These are phyloP conservation scores for Maudiozyma saulgeensis DNA, from an alignment of 805 yeast genomes.

Conservation along the genomic window DNA sequence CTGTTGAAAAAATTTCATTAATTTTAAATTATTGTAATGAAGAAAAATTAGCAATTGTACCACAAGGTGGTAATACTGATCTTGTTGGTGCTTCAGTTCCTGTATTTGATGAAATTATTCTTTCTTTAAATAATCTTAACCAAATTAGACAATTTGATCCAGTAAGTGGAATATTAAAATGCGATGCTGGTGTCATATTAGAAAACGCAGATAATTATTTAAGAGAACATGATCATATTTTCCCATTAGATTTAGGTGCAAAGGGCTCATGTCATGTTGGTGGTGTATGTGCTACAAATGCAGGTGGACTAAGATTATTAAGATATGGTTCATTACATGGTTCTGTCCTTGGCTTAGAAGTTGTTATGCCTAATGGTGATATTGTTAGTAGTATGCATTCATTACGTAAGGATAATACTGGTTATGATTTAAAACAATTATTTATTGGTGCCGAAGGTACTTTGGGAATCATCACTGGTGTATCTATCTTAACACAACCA, in stretches of 20 bases:
- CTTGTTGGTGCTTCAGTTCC: constrained; percentile 92
- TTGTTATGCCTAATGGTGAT: constrained; percentile 84
- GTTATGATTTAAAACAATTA: constrained; percentile 84
- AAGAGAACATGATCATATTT: constrained; percentile 76
- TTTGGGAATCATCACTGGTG: constrained; percentile 81
- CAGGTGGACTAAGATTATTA: constrained; percentile 84
- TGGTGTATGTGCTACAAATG: constrained; percentile 91
- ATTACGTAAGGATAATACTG: constrained; percentile 89
- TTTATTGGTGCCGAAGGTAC: constrained; percentile 95
- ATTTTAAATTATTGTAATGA: constrained; percentile 77
- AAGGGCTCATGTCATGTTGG: constrained; percentile 96
- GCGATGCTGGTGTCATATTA: constrained; percentile 84
- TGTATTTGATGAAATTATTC: constrained; percentile 78
- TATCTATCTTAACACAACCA: constrained; percentile 81
- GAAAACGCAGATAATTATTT: constrained; percentile 75
- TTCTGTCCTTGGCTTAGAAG: constrained; percentile 81
- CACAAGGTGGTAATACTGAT: constrained; percentile 97
- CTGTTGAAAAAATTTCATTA: constrained; percentile 64
- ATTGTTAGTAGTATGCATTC: constrained; percentile 71
- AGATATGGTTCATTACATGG: constrained; percentile 93
- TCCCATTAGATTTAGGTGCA: constrained; percentile 92
- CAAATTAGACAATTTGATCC: constrained; percentile 72
- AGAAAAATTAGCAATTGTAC: constrained; percentile 71
- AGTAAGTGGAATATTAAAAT: constrained; percentile 75
- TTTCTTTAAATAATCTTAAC: constrained; percentile 63